Percentiles rank a stretch among this genome's conserved stretches.
Conservation (phyloP, 257 asterid species). For the Solanum verrucosum region DNA sequence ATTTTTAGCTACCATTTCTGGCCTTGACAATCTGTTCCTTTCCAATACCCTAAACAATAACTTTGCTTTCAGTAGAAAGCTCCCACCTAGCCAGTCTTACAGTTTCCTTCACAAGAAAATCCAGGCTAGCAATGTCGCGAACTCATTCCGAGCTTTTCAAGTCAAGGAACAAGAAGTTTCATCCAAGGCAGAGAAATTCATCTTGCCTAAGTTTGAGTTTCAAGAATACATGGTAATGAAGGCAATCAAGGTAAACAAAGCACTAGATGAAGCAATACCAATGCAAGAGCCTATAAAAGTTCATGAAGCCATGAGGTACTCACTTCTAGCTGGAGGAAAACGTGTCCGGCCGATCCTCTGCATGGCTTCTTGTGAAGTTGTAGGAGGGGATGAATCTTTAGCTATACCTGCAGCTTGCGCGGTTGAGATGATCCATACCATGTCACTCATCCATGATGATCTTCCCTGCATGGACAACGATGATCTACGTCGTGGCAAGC, state of each 20-base stretch:
- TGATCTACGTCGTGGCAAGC: constrained; percentile 52
- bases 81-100: not conserved
- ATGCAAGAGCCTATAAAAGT: constrained; percentile 41
- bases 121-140: constrained; percentile 17
- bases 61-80: not conserved
- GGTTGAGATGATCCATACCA: constrained; percentile 64
- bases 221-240: constrained; percentile 35
- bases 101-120: constrained; percentile 12
- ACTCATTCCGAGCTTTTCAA: constrained; percentile 5
- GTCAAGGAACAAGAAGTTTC: constrained; percentile 7
- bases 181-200: not conserved
- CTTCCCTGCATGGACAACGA: constrained; percentile 75
- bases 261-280: constrained; percentile 50
- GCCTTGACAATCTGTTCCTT: constrained; percentile 12
- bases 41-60: not conserved
- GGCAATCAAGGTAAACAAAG: constrained; percentile 36
- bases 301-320: constrained; percentile 62
- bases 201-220: constrained; percentile 28
- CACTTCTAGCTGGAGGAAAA: constrained; percentile 66
- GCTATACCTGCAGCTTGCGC: constrained; percentile 59
- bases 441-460: constrained; percentile 69
- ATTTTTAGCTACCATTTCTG: constrained; percentile 14
- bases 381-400: constrained; percentile 39
- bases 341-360: constrained; percentile 56
- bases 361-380: constrained; percentile 53